Evolutionary conservation across 2,329 filamentous ascomycete genomes (phyloP), one percentile per base, ranked within the genome.

Genomic region (Pyrenochaeta sp.): DNA sequence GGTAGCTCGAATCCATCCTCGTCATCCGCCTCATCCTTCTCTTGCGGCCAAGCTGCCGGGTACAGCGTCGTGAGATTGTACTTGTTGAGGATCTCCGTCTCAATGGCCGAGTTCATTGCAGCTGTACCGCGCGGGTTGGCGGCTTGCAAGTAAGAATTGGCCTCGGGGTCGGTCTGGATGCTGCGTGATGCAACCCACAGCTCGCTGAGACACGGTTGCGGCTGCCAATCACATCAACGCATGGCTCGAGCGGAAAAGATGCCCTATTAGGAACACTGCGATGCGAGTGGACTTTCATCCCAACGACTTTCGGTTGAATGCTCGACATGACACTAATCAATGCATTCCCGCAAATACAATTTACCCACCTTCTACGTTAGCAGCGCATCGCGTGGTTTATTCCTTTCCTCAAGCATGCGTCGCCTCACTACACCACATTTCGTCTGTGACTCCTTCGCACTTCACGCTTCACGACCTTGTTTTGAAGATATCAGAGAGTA

Each of bases 41-140:
- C 91, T 48, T 88, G 83, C 0, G 94, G 94, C 94, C 94, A 98
- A 83, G 91, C 88, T 36, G 87, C 86, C 2, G 94, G 94, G 76
- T 88, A 93, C 22, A 91, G 83, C 13, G 85, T 91, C 42, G 90
- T 85, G 48, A 98, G 86, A 77, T 93, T 91, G 81, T 98, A 98
- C 80, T 96, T 93, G 68, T 93, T 93, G 70, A 95, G 87, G 53
- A 98, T 87, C 45, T 86, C 88, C 61, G 89, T 86, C 72, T 95
- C 91, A 34, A 71, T 70, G 24, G 64, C 59, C 45, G 63, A 57
- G 48, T 68, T 72, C 73, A 77, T 77, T 47, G 59, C 59, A 53
- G 61, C 51, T 55, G 44, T 19, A 53, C 34, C 13, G 51, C 55
- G 44, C 34, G 43, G 46, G 25, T 40, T 39, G 42, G n/a, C 50